Conservation (phyloP, 108 stramenopile genomes). For the Stephanodiscus minutulus region DNA sequence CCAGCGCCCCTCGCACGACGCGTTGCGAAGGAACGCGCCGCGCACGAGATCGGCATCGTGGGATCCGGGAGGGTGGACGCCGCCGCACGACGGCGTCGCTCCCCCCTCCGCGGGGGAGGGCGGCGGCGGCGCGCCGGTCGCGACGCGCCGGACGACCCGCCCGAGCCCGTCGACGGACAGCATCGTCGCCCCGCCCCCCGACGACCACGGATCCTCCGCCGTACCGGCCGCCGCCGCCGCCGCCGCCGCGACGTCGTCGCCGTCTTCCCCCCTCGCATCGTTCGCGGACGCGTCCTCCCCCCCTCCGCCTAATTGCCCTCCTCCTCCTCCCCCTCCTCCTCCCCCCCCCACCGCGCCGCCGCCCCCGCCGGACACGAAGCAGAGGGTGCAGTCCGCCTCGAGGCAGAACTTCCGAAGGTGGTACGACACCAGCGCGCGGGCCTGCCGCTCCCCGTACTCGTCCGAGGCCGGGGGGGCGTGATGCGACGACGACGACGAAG, state of each 20-base stretch:
- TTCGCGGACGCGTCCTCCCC: neutral
- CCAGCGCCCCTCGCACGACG: conserved; percentile 84
- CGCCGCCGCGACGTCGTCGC: neutral
- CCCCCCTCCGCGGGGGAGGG: conserved; percentile 21
- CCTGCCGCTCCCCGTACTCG: conserved; percentile 61
- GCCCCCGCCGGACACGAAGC: conserved; percentile 47
- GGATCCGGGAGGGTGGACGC: conserved; percentile 59
- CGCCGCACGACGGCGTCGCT: neutral
- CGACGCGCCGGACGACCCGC: conserved; percentile 35
- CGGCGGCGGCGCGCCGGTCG: conserved; percentile 36
- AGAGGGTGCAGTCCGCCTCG: conserved; percentile 61
- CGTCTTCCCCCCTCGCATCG: conserved; percentile 12
- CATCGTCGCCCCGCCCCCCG: conserved; percentile 12
- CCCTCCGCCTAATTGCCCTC: no score
- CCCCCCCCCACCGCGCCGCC: neutral
- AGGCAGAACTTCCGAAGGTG: conserved; percentile 79
- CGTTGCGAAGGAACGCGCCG: conserved; percentile 72
- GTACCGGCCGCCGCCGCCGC: neutral
- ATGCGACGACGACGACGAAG: neutral
- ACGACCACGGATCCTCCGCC: neutral
- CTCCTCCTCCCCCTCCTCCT: neutral
- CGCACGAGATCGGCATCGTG: conserved; percentile 82
- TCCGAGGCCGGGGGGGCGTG: conserved; percentile 14
- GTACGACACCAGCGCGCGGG: conserved; percentile 63
- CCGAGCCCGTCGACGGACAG: conserved; percentile 40